A percentile compares a stretch with the other conserved stretches of the same genome.
These are phyloP conservation scores for Colletotrichum phormii DNA, from an alignment of 2,329 filamentous ascomycete species.

Conservation along the genomic window DNA sequence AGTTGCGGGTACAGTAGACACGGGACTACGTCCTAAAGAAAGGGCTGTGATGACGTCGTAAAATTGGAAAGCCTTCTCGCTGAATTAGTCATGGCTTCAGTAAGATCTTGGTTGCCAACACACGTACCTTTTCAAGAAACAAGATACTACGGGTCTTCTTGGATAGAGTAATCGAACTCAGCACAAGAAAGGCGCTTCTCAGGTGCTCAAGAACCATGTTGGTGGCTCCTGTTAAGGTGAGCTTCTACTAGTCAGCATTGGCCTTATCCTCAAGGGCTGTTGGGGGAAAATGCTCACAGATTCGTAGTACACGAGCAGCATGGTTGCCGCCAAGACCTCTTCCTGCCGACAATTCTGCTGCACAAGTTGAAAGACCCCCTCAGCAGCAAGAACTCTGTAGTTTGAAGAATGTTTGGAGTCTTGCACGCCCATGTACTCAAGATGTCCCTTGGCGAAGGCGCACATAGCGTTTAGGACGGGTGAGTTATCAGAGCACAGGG, in stretches of 20 bases:
- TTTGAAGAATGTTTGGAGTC: constrained; percentile 63
- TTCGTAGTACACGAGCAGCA: constrained; percentile 61
- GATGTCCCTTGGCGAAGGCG: constrained; percentile 84
- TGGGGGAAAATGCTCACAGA: not conserved
- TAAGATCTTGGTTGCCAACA: not conserved
- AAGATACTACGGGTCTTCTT: not conserved
- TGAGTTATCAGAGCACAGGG: constrained; percentile 63
- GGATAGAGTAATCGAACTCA: not conserved
- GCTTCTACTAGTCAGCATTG: not conserved
- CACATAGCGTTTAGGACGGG: constrained; percentile 85
- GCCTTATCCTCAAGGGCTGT: not conserved
- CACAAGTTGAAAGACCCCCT: constrained; percentile 64
- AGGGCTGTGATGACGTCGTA: not conserved
- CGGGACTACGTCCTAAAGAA: not conserved
- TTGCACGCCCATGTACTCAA: constrained; percentile 72
- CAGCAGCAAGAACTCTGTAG: constrained; percentile 69
- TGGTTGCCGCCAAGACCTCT: constrained; percentile 69
- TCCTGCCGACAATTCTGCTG: constrained; percentile 61
- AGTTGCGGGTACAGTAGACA: not conserved
- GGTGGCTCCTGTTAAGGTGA: not conserved
- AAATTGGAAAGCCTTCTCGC: not conserved
- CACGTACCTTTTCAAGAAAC: not conserved
- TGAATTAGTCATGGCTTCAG: not conserved
- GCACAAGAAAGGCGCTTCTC: not conserved
- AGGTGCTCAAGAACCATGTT: not conserved